Evolutionary conservation across 2,329 filamentous ascomycete genomes (phyloP).

Genomic region (Leptographium flavum): DNA sequence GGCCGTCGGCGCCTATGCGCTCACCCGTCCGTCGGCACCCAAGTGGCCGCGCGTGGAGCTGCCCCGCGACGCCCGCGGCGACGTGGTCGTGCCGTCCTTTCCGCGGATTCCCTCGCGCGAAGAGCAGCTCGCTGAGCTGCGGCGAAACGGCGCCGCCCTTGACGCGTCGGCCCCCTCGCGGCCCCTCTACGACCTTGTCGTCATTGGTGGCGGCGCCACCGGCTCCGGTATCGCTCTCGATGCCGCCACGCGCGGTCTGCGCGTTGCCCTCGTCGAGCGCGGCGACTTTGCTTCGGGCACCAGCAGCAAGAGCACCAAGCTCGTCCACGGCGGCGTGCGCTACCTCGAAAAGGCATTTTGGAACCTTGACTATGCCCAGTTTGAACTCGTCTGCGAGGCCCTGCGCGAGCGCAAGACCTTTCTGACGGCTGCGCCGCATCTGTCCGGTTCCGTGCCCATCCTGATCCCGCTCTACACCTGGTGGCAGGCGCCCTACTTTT

Average conservation of each 20-base stretch:
- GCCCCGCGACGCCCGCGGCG: slow-evolving; percentile 41
- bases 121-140: slow-evolving; percentile 48
- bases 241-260: slow-evolving; percentile 63
- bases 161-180: slow-evolving; percentile 25
- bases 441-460: slow-evolving; percentile 68
- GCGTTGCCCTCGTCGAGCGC: slow-evolving; percentile 66
- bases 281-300: slow-evolving; percentile 74
- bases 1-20: neutral
- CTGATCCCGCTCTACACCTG: slow-evolving; percentile 70
- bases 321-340: slow-evolving; percentile 74
- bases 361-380: slow-evolving; percentile 75
- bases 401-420: slow-evolving; percentile 73
- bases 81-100: slow-evolving; percentile 51
- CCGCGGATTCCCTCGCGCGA: slow-evolving; percentile 44
- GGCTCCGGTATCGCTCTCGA: slow-evolving; percentile 70
- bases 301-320: slow-evolving; percentile 75
- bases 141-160: slow-evolving; percentile 24
- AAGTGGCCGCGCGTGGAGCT: neutral
- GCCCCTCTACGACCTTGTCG: slow-evolving; percentile 51
- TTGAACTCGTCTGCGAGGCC: slow-evolving; percentile 66
- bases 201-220: slow-evolving; percentile 69
- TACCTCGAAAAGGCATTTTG: slow-evolving; percentile 78
- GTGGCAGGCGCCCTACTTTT: slow-evolving; percentile 69
- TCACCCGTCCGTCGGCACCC: neutral
- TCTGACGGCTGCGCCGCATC: slow-evolving; percentile 66